Evolutionary conservation across 2,329 filamentous ascomycete species (phyloP).

Genomic region (Cucurbitaria berberidis): DNA sequence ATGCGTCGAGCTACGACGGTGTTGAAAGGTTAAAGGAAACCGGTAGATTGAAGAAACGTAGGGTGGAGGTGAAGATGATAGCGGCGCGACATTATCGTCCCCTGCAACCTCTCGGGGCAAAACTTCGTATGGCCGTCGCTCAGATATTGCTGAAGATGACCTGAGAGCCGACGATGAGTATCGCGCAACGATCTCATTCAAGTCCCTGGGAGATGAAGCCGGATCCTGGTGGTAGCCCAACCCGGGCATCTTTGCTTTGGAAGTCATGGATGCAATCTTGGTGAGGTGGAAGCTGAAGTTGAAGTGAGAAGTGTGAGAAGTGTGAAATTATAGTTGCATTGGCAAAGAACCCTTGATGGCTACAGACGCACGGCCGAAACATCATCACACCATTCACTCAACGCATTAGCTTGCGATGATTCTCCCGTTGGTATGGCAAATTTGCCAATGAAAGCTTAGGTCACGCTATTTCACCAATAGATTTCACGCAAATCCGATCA

Average conservation of each 20-base stretch:
- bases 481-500: too few relatives aligned
- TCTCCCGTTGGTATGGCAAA: too few relatives aligned
- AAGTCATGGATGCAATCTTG: not conserved
- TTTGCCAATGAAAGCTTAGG: too few relatives aligned
- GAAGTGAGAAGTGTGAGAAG: too few relatives aligned
- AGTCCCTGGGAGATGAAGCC: not conserved
- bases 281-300: not conserved
- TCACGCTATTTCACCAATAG: too few relatives aligned
- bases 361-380: too few relatives aligned
- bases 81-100: not conserved
- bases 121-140: not conserved
- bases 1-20: not conserved
- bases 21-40: not conserved
- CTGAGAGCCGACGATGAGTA: not conserved
- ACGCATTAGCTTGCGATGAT: too few relatives aligned
- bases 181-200: not conserved
- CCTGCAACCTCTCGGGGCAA: not conserved
- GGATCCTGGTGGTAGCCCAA: not conserved
- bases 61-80: not conserved
- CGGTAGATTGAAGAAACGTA: not conserved
- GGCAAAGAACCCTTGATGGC: too few relatives aligned
- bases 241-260: not conserved
- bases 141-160: not conserved
- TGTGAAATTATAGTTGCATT: too few relatives aligned
- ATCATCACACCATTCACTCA: too few relatives aligned